phyloP scores from a whole-genome alignment of 805 yeast genomes.

The Kodamaea sagamina region DNA sequence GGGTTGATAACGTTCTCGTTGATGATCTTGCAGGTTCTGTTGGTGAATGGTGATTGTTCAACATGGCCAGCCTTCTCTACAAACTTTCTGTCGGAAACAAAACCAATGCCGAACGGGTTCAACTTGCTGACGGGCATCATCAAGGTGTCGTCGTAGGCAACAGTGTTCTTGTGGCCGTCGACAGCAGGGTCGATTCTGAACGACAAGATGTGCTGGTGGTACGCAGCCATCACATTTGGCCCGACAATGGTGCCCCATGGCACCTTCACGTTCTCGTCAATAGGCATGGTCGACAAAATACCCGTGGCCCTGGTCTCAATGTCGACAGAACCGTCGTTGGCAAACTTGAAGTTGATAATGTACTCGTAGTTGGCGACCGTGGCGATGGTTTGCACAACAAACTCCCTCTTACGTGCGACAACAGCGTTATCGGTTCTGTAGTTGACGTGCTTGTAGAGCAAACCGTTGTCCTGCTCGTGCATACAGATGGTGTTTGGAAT shows the following conservation, averaged over 20 bases:
- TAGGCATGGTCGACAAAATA: slow-evolving; percentile 81
- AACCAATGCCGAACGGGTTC: slow-evolving; percentile 74
- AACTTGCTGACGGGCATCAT: slow-evolving; percentile 55
- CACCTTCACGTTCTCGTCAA: slow-evolving; percentile 64
- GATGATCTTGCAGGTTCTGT: slow-evolving; percentile 71
- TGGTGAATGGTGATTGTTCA: slow-evolving; percentile 75
- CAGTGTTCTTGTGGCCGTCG: slow-evolving; percentile 79
- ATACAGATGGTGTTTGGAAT: slow-evolving; percentile 73
- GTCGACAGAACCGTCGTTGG: slow-evolving; percentile 75
- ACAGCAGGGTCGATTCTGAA: slow-evolving; percentile 81
- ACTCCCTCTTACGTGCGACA: slow-evolving; percentile 75
- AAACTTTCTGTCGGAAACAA: slow-evolving; percentile 58
- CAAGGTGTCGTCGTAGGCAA: slow-evolving; percentile 67
- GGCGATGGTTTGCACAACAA: slow-evolving; percentile 77
- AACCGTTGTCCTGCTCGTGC: slow-evolving; percentile 79
- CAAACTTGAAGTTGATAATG: slow-evolving; percentile 68
- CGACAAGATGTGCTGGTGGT: slow-evolving; percentile 79
- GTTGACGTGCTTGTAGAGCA: slow-evolving; percentile 76
- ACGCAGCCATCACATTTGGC: slow-evolving; percentile 80
- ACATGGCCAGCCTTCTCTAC: slow-evolving; percentile 71
- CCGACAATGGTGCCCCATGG: slow-evolving; percentile 78
- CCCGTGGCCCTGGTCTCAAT: slow-evolving; percentile 86
- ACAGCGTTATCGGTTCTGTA: slow-evolving; percentile 72
- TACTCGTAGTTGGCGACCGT: slow-evolving; percentile 87
- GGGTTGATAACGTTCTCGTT: slow-evolving; percentile 74